A percentile compares a stretch with the other conserved stretches of the same genome.
Conservation (phyloP, 768 basidiomycete genomes). For the Hygrophoropsis aurantiaca region DNA sequence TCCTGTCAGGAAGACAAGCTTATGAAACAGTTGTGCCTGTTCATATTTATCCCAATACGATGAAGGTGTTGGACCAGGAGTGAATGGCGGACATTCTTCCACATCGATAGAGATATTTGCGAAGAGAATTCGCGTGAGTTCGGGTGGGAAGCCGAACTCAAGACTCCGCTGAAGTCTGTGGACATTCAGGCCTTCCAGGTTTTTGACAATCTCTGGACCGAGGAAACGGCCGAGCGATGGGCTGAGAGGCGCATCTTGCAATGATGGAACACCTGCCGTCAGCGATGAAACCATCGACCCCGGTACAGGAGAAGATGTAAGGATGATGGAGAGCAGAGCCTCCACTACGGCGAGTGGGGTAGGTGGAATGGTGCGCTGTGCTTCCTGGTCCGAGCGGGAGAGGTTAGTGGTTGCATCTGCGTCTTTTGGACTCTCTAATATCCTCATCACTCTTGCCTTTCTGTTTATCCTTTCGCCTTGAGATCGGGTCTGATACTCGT, state of each 20-base stretch:
- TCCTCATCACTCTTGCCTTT: slow-evolving; percentile 16
- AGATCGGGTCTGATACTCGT: slow-evolving; percentile 21
- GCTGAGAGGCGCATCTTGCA: too few relatives aligned
- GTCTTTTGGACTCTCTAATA: not conserved
- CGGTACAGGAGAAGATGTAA: slow-evolving; percentile 32
- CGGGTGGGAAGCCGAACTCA: slow-evolving; percentile 27
- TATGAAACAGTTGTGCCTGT: slow-evolving; percentile 38
- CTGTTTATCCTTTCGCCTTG: slow-evolving; percentile 21
- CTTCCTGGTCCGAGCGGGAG: not conserved
- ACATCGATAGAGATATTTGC: slow-evolving; percentile 19
- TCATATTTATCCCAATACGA: slow-evolving; percentile 26
- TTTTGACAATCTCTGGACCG: too few relatives aligned
- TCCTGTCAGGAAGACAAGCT: slow-evolving; percentile 45
- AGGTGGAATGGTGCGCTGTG: not conserved
- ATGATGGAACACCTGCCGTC: too few relatives aligned
- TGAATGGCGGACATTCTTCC: slow-evolving; percentile 12
- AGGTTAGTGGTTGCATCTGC: not conserved
- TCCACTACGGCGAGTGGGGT: slow-evolving; percentile 19
- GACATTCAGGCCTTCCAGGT: too few relatives aligned
- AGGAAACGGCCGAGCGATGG: too few relatives aligned
- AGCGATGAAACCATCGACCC: slow-evolving; percentile 13
- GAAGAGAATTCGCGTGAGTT: slow-evolving; percentile 25
- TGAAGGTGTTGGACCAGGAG: slow-evolving; percentile 13
- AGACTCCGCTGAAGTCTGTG: not conserved
- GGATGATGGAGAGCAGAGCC: slow-evolving; percentile 33